These are phyloP conservation scores for Eutypella sp. DNA, from an alignment of 2,329 filamentous ascomycete genomes.

Conservation along the genomic window DNA sequence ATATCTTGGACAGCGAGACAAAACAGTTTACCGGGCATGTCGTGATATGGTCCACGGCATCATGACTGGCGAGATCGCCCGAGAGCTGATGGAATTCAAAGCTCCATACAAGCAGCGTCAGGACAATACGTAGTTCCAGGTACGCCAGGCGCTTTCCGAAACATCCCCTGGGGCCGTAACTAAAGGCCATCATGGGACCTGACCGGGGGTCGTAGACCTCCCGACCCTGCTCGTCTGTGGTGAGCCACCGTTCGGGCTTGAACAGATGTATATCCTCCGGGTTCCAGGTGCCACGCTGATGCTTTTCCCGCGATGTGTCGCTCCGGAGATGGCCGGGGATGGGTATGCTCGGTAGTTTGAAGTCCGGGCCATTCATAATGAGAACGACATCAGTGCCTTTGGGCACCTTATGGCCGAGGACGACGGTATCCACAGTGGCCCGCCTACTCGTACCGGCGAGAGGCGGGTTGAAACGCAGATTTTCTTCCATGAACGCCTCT, in stretches of 20 bases:
- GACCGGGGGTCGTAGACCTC: slow-evolving; percentile 9
- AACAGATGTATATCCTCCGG: slow-evolving; percentile 49
- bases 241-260: slow-evolving; percentile 18
- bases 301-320: slow-evolving; percentile 47
- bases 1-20: not conserved
- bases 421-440: slow-evolving; percentile 57
- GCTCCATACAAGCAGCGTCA: slow-evolving; percentile 19
- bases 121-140: slow-evolving; percentile 12
- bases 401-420: slow-evolving; percentile 62
- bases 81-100: slow-evolving; percentile 9
- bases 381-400: slow-evolving; percentile 61
- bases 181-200: slow-evolving; percentile 14
- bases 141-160: slow-evolving; percentile 17
- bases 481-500: slow-evolving; percentile 73
- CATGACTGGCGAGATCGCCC: slow-evolving; percentile 48
- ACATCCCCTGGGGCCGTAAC: slow-evolving; percentile 14
- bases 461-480: slow-evolving; percentile 67
- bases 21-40: not conserved
- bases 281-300: slow-evolving; percentile 49
- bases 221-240: slow-evolving; percentile 6
- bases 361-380: slow-evolving; percentile 28
- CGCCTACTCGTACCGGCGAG: slow-evolving; percentile 67
- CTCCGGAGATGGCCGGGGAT: slow-evolving; percentile 40
- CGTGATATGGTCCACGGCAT: not conserved
- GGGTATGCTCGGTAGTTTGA: slow-evolving; percentile 44